Percentiles rank a stretch among this genome's conserved stretches.
Conservation (phyloP, 192 early-diverging fungal genomes). For the Pilaira anomala region DNA sequence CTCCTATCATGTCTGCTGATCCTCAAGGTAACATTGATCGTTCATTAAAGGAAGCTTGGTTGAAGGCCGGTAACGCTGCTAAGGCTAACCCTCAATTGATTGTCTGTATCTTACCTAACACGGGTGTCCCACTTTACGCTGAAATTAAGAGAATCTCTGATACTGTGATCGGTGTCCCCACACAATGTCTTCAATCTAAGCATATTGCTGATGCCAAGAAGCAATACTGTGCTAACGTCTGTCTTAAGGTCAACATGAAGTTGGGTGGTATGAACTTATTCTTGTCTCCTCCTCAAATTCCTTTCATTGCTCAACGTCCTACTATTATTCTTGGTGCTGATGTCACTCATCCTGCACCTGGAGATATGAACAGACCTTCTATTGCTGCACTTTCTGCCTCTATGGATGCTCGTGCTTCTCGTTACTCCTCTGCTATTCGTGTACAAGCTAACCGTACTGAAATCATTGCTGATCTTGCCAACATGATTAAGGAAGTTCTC, state of each 20-base stretch:
- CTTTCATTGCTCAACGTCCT: constrained; percentile 66
- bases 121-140: constrained; percentile 75
- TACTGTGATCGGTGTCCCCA: constrained; percentile 82
- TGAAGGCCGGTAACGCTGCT: constrained; percentile 61
- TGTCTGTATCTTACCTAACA: constrained; percentile 78
- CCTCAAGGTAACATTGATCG: constrained; percentile 64
- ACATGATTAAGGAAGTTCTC: constrained; percentile 61
- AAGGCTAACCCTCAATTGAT: constrained; percentile 73
- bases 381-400: constrained; percentile 75
- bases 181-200: constrained; percentile 87
- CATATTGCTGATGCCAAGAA: constrained; percentile 70
- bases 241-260: constrained; percentile 91
- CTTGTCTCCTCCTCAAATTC: constrained; percentile 54
- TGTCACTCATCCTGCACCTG: constrained; percentile 82
- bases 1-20: constrained; percentile 47
- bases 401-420: constrained; percentile 58
- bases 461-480: constrained; percentile 65
- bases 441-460: constrained; percentile 67
- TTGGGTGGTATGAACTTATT: constrained; percentile 86
- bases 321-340: constrained; percentile 90
- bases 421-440: constrained; percentile 60
- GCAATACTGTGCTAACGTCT: constrained; percentile 95
- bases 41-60: constrained; percentile 67
- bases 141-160: constrained; percentile 85
- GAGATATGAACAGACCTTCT: constrained; percentile 60